A percentile compares a stretch with the other conserved stretches of the same genome.
Conservation (phyloP, 1,139 yeast species). For the Kodamaea plutei region DNA sequence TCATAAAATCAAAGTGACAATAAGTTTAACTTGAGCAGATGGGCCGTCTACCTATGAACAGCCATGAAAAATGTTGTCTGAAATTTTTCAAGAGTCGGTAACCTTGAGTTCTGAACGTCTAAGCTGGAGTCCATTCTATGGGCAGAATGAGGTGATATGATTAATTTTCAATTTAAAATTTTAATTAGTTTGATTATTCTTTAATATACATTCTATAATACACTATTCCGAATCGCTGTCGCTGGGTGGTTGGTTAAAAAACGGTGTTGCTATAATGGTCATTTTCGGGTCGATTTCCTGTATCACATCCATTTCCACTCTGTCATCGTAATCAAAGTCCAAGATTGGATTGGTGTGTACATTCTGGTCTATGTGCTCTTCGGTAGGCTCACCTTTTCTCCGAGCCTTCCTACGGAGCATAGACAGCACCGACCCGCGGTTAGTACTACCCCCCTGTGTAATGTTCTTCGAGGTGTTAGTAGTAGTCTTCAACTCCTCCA, state of each 20-base stretch:
- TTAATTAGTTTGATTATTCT: too few species aligned
- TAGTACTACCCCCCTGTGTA: constrained; percentile 3
- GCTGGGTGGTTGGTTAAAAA: constrained; percentile 37
- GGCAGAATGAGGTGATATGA: too few species aligned
- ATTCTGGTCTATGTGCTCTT: constrained; percentile 2
- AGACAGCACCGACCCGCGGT: constrained; percentile 5
- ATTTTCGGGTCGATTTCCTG: constrained; percentile 8
- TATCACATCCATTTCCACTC: constrained; percentile 1
- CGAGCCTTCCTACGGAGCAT: constrained; percentile 3
- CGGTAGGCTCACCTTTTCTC: constrained; percentile 3
- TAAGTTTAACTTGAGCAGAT: too few species aligned
- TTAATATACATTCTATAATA: constrained; percentile 1
- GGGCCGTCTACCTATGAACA: too few species aligned
- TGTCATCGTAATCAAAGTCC: constrained; percentile 1
- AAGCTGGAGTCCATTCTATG: too few species aligned
- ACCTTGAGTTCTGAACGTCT: too few species aligned
- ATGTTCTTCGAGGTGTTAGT: constrained; percentile 1
- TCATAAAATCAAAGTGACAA: too few species aligned
- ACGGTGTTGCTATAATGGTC: constrained; percentile 39
- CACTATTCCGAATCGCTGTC: constrained; percentile 29
- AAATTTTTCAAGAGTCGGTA: too few species aligned
- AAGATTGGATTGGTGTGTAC: background rate
- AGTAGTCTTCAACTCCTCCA: constrained; percentile 17
- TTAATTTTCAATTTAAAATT: too few species aligned
- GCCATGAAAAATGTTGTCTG: too few species aligned